A percentile compares a stretch with the other conserved stretches of the same genome.
Evolutionary conservation across 495 filamentous ascomycete species (phyloP).

Genomic region (Xylaria scruposa): DNA sequence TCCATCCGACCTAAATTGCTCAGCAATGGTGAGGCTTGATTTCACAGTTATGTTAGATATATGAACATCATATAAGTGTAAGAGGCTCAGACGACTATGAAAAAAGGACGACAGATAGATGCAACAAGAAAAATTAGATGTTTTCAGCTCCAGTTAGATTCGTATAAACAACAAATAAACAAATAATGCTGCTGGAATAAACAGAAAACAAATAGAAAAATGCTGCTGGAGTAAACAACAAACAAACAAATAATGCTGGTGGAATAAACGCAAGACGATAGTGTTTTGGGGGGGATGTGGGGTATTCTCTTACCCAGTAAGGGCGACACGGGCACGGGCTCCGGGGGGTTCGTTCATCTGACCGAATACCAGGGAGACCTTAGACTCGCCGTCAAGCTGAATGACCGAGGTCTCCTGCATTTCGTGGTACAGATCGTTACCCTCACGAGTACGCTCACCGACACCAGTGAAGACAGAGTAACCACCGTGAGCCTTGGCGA

Average conservation of each 20-base stretch:
- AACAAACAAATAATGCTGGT: too few relatives aligned
- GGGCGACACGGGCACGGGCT: slow-evolving; percentile 99
- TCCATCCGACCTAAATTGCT: slow-evolving; percentile 92
- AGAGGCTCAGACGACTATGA: background rate
- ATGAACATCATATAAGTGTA: background rate
- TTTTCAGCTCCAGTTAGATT: too few relatives aligned
- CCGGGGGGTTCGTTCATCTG: slow-evolving; percentile 99
- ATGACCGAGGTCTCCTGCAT: slow-evolving; percentile 99
- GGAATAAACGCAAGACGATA: too few relatives aligned
- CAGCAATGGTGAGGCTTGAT: slow-evolving; percentile 53
- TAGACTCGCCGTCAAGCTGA: slow-evolving; percentile 97
- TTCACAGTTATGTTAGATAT: background rate
- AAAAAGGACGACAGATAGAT: background rate
- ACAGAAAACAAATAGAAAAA: too few relatives aligned
- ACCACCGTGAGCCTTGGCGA: slow-evolving; percentile 99
- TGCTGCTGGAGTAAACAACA: too few relatives aligned
- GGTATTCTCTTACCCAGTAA: slow-evolving; percentile 63
- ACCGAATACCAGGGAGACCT: slow-evolving; percentile 99
- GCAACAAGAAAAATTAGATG: background rate
- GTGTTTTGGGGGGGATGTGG: too few relatives aligned
- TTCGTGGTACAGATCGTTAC: slow-evolving; percentile 99
- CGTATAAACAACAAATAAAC: too few relatives aligned
- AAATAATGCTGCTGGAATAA: too few relatives aligned
- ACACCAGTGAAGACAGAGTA: slow-evolving; percentile 99
- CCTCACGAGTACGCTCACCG: slow-evolving; percentile 99